Conservation (phyloP, 2,329 filamentous ascomycete genomes). For the Malbranchea zuffiana region DNA sequence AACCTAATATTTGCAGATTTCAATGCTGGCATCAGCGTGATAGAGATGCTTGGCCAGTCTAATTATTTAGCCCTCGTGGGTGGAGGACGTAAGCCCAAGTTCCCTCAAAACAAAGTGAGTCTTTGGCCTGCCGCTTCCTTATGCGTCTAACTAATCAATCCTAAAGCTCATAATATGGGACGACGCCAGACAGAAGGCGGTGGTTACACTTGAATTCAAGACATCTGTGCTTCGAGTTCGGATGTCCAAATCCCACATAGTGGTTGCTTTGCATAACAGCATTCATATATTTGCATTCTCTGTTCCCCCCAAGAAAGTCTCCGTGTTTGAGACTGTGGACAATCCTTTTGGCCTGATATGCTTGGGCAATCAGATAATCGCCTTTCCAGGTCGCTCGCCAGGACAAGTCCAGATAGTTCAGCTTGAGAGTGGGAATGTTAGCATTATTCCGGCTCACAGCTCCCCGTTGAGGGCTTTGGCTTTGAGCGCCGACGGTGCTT, state of each 20-base stretch:
- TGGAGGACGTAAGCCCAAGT: constrained; percentile 74
- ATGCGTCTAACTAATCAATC: too few relatives aligned
- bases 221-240: constrained; percentile 72
- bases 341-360: constrained; percentile 75
- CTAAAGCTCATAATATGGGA: constrained; percentile 73
- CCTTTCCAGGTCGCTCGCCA: constrained; percentile 74
- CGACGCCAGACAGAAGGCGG: constrained; percentile 62
- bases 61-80: constrained; percentile 85
- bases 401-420: constrained; percentile 88
- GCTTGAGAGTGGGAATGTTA: constrained; percentile 66
- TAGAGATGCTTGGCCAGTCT: constrained; percentile 75
- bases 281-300: constrained; percentile 72
- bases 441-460: constrained; percentile 85
- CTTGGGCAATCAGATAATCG: constrained; percentile 60
- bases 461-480: constrained; percentile 66
- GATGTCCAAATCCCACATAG: constrained; percentile 63
- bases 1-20: constrained; percentile 45
- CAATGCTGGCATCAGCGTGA: constrained; percentile 69
- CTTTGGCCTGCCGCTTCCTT: neutral
- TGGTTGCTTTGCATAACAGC: constrained; percentile 70
- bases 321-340: constrained; percentile 73
- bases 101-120: constrained; percentile 69
- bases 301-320: constrained; percentile 57
- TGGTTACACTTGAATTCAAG: constrained; percentile 66
- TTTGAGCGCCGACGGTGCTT: constrained; percentile 65